Conservation (phyloP, 768 basidiomycete species). For the Pulveroboletus ravenelii region DNA sequence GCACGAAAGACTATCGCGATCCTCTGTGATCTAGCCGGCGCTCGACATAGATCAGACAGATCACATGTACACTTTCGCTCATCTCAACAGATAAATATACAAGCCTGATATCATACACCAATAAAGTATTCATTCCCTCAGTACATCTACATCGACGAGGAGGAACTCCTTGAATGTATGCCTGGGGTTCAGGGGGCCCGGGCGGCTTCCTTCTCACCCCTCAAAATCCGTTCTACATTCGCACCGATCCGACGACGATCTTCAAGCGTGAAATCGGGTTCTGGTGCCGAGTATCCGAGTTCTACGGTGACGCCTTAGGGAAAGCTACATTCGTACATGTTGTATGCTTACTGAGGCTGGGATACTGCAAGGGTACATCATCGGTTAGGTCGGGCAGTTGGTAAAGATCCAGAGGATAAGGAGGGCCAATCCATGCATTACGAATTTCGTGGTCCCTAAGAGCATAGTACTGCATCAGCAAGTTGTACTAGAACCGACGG, state of each 20-base stretch:
- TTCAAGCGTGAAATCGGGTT: slow-evolving; percentile 48
- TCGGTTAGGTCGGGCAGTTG: slow-evolving; percentile 47
- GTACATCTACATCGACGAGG: too few species aligned
- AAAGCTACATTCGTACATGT: not conserved
- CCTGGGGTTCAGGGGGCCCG: slow-evolving; percentile 43
- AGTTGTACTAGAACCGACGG: not conserved
- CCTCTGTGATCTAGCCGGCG: too few species aligned
- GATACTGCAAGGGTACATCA: slow-evolving; percentile 63
- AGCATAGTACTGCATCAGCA: not conserved
- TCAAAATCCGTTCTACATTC: slow-evolving; percentile 55
- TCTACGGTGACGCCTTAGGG: slow-evolving; percentile 34
- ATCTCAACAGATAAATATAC: too few species aligned
- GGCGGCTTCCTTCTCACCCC: slow-evolving; percentile 63
- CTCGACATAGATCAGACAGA: too few species aligned
- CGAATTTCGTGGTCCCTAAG: slow-evolving; percentile 67
- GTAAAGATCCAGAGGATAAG: slow-evolving; percentile 63
- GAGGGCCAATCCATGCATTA: slow-evolving; percentile 67
- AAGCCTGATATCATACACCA: too few species aligned
- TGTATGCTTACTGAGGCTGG: slow-evolving; percentile 51
- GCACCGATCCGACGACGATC: slow-evolving; percentile 58
- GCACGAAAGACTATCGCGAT: too few species aligned
- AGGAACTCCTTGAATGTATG: too few species aligned
- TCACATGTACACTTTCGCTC: too few species aligned
- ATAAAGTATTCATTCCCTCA: too few species aligned
- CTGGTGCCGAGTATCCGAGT: slow-evolving; percentile 62